These are phyloP conservation scores for Hortiboletus campestris DNA, from an alignment of 768 basidiomycete species.

Conservation along the genomic window DNA sequence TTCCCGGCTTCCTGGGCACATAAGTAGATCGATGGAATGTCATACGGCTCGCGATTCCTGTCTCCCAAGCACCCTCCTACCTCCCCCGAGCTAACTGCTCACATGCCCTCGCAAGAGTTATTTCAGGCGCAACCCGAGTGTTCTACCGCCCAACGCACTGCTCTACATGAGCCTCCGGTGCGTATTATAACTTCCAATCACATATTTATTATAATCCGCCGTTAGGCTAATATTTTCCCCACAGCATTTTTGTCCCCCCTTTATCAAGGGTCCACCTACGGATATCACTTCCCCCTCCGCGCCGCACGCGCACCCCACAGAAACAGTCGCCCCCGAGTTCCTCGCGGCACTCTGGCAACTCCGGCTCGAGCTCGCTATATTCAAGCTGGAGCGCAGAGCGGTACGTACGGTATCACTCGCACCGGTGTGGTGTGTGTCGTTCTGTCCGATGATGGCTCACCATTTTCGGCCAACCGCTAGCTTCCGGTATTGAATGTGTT, in stretches of 20 bases:
- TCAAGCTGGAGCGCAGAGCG: conserved; percentile 21
- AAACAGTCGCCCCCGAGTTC: conserved; percentile 4
- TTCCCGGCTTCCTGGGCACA: conserved; percentile 3
- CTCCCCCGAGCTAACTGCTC: background rate
- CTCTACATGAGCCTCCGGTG: background rate
- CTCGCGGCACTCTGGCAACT: conserved; percentile 18
- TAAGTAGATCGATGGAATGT: conserved; percentile 14
- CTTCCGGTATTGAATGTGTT: conserved; percentile 24
- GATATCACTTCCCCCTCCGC: background rate
- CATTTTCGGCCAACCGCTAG: conserved; percentile 1
- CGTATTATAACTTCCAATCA: background rate
- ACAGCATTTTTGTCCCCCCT: background rate
- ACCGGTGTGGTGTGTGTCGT: background rate
- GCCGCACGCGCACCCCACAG: background rate
- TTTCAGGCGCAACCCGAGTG: background rate
- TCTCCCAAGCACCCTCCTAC: background rate
- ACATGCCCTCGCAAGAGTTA: conserved; percentile 4
- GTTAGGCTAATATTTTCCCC: background rate
- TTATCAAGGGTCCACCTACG: background rate
- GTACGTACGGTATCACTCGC: conserved; percentile 9
- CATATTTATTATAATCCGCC: background rate
- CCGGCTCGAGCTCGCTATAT: conserved; percentile 20
- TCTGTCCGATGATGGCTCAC: background rate
- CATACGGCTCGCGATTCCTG: background rate
- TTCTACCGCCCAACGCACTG: background rate